Conservation (phyloP, 2,329 filamentous ascomycete genomes). For the Trichoderma asperellum region DNA sequence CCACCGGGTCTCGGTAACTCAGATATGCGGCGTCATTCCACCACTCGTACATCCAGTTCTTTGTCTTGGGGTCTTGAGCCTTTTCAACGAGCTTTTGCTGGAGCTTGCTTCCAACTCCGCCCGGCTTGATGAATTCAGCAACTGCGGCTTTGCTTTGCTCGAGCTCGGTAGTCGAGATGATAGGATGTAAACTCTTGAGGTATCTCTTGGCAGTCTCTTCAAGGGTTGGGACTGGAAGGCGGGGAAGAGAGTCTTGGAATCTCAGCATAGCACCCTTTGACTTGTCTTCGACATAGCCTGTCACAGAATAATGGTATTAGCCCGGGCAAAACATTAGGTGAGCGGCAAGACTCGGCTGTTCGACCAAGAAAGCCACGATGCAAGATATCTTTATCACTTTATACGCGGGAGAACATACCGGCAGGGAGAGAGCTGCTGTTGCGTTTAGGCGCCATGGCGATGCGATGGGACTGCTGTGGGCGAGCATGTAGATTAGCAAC, state of each 20-base stretch:
- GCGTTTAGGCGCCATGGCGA: slow-evolving; percentile 58
- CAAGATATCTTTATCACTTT: slow-evolving; percentile 7
- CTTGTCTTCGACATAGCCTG: slow-evolving; percentile 79
- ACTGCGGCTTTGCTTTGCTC: slow-evolving; percentile 80
- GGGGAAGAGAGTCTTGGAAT: slow-evolving; percentile 83
- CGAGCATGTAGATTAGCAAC: background rate
- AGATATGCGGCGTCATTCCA: slow-evolving; percentile 97
- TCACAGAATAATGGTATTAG: background rate
- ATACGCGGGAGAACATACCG: slow-evolving; percentile 44
- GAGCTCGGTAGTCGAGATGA: slow-evolving; percentile 70
- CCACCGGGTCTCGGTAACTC: slow-evolving; percentile 89
- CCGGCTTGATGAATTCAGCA: slow-evolving; percentile 85
- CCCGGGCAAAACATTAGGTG: background rate
- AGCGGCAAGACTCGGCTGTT: background rate
- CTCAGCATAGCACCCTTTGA: slow-evolving; percentile 80
- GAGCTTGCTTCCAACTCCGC: slow-evolving; percentile 77
- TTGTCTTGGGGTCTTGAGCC: slow-evolving; percentile 76
- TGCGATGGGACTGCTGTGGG: slow-evolving; percentile 24
- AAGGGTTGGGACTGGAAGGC: slow-evolving; percentile 77
- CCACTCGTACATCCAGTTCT: slow-evolving; percentile 98
- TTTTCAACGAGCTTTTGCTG: slow-evolving; percentile 85
- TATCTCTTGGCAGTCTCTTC: slow-evolving; percentile 82
- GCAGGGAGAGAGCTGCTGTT: slow-evolving; percentile 62
- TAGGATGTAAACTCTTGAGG: slow-evolving; percentile 76
- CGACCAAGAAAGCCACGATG: background rate